Base-by-base conservation (phyloP, 345 rosid genomes). In the Chamaenerion angustifolium region DNA sequence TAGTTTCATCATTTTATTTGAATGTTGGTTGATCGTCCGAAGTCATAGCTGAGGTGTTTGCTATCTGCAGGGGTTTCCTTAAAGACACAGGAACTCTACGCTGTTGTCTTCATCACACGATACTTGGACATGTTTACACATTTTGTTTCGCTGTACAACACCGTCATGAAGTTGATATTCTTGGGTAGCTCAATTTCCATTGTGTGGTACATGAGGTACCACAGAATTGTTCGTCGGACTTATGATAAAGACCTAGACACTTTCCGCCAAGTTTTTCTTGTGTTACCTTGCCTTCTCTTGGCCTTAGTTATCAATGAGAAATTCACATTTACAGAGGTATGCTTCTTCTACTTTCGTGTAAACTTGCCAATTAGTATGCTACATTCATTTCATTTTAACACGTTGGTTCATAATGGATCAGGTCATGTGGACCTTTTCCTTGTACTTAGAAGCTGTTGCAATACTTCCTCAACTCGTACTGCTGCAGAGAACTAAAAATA, bases 11-110 rank as follows among this genome's bases (percentile, higher is more conserved):
- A 31, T 31, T 31, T 31, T 8, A 7, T 31, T 31, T 31, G 8
- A 31, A 31, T 31, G 37, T 8, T 31, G 8, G 37, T 31, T 31
- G 2, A 2, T 31, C 37, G 0, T 31, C 37, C 6, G 4, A 31
- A 31, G 37, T 31, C 5, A 31, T 31, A 8, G 8, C 10, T 7
- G 10, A 31, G 8, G 1, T 31, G 37, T 31, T 31, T 5, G 37
- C 0, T 31, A 31, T 31, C 37, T 57, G 63, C 76, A 85, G 95
- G 97, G 23, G 51, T 89, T 42, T 82, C 97, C 0, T 70, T 85
- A 67, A 89, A 82, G 93, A 85, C 95, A 8, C 93, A 80, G 70
- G 93, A 85, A 52, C 89, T 89, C 55, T 89, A 78, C 51, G 79
- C 71, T 13, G 10, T 82, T 43, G 89, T 89, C 47, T 89, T 89